Evolutionary conservation across 2,329 filamentous ascomycete genomes (phyloP).

Genomic region (Fusarium longipes): DNA sequence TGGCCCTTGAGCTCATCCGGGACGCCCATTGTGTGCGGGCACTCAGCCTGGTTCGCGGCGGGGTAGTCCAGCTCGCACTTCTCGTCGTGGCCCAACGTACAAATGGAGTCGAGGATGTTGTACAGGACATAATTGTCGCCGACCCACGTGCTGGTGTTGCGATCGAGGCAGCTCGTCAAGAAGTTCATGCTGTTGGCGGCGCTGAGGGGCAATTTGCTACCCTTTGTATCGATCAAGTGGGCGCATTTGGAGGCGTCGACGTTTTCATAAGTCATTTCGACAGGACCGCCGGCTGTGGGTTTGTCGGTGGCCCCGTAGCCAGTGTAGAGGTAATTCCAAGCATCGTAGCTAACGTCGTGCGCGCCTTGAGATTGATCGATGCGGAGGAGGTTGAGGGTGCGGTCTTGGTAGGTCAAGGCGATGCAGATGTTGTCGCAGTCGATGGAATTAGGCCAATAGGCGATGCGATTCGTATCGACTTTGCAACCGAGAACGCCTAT

Average conservation of each 20-base stretch:
- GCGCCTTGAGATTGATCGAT: slow-evolving; percentile 68
- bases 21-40: slow-evolving; percentile 56
- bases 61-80: slow-evolving; percentile 58
- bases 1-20: slow-evolving; percentile 50
- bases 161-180: slow-evolving; percentile 58
- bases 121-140: slow-evolving; percentile 60
- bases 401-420: slow-evolving; percentile 60
- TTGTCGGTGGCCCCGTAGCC: slow-evolving; percentile 59
- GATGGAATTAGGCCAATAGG: slow-evolving; percentile 68
- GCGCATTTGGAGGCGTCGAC: slow-evolving; percentile 60
- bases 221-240: slow-evolving; percentile 59
- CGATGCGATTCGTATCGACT: slow-evolving; percentile 68
- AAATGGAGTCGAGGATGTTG: slow-evolving; percentile 63
- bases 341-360: slow-evolving; percentile 70
- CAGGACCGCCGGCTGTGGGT: slow-evolving; percentile 60
- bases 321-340: slow-evolving; percentile 69
- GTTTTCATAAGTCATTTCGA: slow-evolving; percentile 60
- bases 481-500: slow-evolving; percentile 71
- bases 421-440: slow-evolving; percentile 69
- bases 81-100: slow-evolving; percentile 60
- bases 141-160: slow-evolving; percentile 57
- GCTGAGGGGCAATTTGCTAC: slow-evolving; percentile 55
- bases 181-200: slow-evolving; percentile 66
- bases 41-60: slow-evolving; percentile 58
- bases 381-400: slow-evolving; percentile 67